Evolutionary conservation across 768 basidiomycete species (phyloP).

Genomic region (Cystobasidium tubakii): DNA sequence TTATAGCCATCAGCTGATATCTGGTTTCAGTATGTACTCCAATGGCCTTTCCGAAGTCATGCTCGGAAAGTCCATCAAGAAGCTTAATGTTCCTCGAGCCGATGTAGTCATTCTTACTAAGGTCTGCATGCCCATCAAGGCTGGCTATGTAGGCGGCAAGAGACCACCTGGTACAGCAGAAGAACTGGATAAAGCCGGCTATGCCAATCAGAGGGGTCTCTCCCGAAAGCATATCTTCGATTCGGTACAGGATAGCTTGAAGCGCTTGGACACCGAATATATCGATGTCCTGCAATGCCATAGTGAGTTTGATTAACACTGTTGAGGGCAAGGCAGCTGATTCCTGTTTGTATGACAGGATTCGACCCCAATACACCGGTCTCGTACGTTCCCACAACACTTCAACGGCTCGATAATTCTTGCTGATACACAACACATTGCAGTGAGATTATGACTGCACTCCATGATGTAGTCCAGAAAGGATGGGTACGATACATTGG

Average conservation of each 20-base stretch:
- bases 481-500: conserved; percentile 52
- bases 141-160: conserved; percentile 13
- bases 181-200: conserved; percentile 49
- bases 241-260: conserved; percentile 55
- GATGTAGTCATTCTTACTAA: conserved; percentile 75
- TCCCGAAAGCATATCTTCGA: conserved; percentile 65
- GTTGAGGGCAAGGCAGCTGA: conserved; percentile 39
- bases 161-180: conserved; percentile 22
- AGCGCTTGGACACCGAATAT: conserved; percentile 68
- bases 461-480: conserved; percentile 52
- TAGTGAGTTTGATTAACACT: conserved; percentile 38
- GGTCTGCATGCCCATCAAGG: conserved; percentile 47
- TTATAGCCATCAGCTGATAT: neutral
- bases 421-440: neutral
- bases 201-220: conserved; percentile 55
- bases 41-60: conserved; percentile 64
- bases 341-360: conserved; percentile 53
- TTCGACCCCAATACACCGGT: conserved; percentile 61
- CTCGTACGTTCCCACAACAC: conserved; percentile 46
- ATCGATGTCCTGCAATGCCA: conserved; percentile 65
- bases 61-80: conserved; percentile 66
- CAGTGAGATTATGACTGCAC: conserved; percentile 50
- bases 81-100: conserved; percentile 63
- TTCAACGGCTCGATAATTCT: too few relatives aligned
- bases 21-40: conserved; percentile 56